Base-by-base conservation (phyloP, 352 stramenopile genomes). In the Phytophthora cajani region DNA sequence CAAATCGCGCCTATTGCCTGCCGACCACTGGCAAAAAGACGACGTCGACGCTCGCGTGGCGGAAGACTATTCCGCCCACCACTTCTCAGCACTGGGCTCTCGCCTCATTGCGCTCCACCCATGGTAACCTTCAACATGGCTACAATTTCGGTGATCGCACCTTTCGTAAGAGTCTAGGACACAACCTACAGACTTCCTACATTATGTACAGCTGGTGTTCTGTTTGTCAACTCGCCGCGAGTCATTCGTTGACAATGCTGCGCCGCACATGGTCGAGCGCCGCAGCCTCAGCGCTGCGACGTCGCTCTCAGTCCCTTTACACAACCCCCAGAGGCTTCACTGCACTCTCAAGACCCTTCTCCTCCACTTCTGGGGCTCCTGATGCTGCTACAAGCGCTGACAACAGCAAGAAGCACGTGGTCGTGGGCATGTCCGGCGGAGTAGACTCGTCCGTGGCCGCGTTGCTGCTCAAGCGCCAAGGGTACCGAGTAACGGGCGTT, bases 361-460 rank as follows among this genome's bases (percentile, higher is more conserved):
- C 17, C 21, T 70, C 46, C 47, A 23, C 67, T 62, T 8, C 25
- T 36, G 40, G 21, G 5, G 1, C 14, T 36, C 11, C 6, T 17
- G 25, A 71, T 42, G 60, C n/a, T 3, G 42, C 42, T 33, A 10
- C n/a, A 16, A 25, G 30, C 32, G 17, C 47, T 12, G 59, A 71
- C 1, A 83, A 85, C 27, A 65, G 54, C 10, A 68, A 59, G 30
- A 90, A 86, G 58, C 87, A 91, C 61, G 91, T 99, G 46, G 94
- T 98, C 1, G 93, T 99, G 27, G 98, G 97, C 47, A 97, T 99
- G 87, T 99, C 96, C 12, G 98, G 98, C 30, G 98, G 98, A n/a
- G 97, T 99, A 23, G 98, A 99, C 78, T 99, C 97, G 21, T 98
- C 97, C 1, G 97, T 99, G 27, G 85, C 94, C 42, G 97, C 97